Evolutionary conservation across 1,284 basidiomycete species (phyloP), one percentile per base, ranked within the genome.

Genomic region (Rhodofomes roseus): DNA sequence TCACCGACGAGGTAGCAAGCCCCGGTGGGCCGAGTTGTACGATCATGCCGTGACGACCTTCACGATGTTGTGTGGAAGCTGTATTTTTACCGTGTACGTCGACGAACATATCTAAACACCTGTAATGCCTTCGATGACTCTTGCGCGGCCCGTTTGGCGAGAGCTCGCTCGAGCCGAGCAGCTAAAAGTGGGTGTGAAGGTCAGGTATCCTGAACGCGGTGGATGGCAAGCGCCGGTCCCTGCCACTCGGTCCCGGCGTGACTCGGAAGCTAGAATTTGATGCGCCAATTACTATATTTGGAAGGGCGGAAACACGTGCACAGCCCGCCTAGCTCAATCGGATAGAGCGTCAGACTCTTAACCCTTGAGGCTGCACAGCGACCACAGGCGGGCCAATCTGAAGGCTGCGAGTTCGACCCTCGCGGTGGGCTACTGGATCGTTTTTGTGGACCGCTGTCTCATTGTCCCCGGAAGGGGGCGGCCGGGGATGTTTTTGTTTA

Each of bases 341-440:
- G 87, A 85, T 86, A 89, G 87, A 89, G 87, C 87, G 86, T 88
- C 86, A 88, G 87, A 88, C 87, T 89, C 68, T 71, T 71, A 71
- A 6, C 39, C 39, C 39, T 40, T 40, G 39, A 37, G 36, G 36
- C 16, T 16, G 36, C n/a, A n/a, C n/a, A n/a, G n/a, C n/a, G 39
- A 40, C 39, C 39, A 40, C 14, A 40, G 41, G 12, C n/a, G 41
- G 41, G n/a, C n/a, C 41, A 64, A 65, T 88, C 86, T 88, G 89
- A 90, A 90, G 88, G 88, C 87, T 91, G 88, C 86, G 86, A 89
- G 88, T 91, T 90, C 88, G 89, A 90, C 87, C 87, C 89, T 90
- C 88, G 86, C 88, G 87, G 87, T 90, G 88, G 88, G 86, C 88
- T 90, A 87, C 23, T 63, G n/a, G 18, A 9, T 43, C 1, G 1